Base-by-base conservation (phyloP, 2,329 filamentous ascomycete species). In the Emydomyces testavorans region DNA sequence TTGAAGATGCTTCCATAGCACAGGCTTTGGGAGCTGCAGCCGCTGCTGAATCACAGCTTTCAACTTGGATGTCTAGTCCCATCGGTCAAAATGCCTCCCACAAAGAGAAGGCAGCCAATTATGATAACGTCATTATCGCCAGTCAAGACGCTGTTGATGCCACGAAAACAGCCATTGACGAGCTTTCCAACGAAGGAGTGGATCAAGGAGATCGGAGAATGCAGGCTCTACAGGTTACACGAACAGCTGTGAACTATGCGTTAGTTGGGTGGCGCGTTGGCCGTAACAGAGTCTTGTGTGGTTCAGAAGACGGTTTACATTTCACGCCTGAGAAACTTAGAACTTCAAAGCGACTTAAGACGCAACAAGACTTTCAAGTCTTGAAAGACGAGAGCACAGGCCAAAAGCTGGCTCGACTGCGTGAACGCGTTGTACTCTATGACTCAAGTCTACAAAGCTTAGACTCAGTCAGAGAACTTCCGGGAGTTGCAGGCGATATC, bases 181-280 rank as follows among this genome's bases (percentile, higher is more conserved):
- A 96, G 63, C 72, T 95, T 49, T 78, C 79, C 43, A 80, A 77
- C 51, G 92, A 98, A 62, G 85, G 87, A 1, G 78, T 94, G 11
- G 77, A 85, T 18, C 85, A 87, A 62, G 81, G 86, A 49, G 90
- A 98, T 60, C 70, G 79, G 29, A 79, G 87, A 49, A 88, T 98
- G 80, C 92, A 98, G 67, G 82, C 88, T 57, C 71, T 98, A 38
- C 89, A 94, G 56, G 83, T 98, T 50, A 94, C 89, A 2, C 83
- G 85, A 52, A 93, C 93, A 0, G 88, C 90, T 1, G 86, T 96
- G 49, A 94, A 92, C 65, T 96, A 94, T 64, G 85, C 86, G 55
- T 79, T 95, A 65, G 83, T 98, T 49, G 89, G 86, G 60, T 96
- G 89, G 89, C 78, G 92, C 63, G 85, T 96, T 54, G 90, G 90